Conservation (phyloP, 2,329 filamentous ascomycete genomes). For the Trichoderma koningiopsis region DNA sequence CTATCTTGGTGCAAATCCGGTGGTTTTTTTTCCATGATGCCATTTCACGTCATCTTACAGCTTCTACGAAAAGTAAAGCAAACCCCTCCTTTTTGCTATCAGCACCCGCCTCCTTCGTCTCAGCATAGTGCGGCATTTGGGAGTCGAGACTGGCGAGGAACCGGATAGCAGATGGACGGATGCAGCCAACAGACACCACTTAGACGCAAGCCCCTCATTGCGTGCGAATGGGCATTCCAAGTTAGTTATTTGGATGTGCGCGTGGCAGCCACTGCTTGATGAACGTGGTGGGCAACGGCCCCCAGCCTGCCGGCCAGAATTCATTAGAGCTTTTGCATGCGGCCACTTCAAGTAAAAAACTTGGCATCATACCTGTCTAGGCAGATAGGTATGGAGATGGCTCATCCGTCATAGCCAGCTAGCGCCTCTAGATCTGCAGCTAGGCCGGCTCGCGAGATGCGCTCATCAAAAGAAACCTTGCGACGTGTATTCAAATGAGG, state of each 20-base stretch:
- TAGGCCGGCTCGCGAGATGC: slow-evolving; percentile 10
- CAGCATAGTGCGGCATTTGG: background rate
- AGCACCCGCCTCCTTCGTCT: slow-evolving; percentile 10
- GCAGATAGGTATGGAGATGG: background rate
- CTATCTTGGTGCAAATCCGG: background rate
- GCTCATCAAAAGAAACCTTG: background rate
- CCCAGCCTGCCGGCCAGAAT: background rate
- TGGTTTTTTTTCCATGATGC: background rate
- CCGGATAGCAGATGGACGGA: background rate
- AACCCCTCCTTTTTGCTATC: slow-evolving; percentile 18
- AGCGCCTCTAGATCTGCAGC: slow-evolving; percentile 22
- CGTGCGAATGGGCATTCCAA: slow-evolving; percentile 17
- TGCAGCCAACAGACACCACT: slow-evolving; percentile 4
- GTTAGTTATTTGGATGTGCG: background rate
- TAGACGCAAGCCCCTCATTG: slow-evolving; percentile 8
- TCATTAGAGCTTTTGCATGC: background rate
- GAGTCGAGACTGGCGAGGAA: background rate
- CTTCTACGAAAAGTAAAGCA: background rate
- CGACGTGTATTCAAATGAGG: background rate
- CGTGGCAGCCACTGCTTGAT: background rate
- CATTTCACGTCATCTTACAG: slow-evolving; percentile 17
- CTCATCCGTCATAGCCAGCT: slow-evolving; percentile 13
- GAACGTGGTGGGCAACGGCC: background rate
- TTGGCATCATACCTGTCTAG: background rate
- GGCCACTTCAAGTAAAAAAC: background rate